These are phyloP conservation scores for Nigrospora sphaerica DNA, from an alignment of 2,329 filamentous ascomycete genomes.

Conservation along the genomic window DNA sequence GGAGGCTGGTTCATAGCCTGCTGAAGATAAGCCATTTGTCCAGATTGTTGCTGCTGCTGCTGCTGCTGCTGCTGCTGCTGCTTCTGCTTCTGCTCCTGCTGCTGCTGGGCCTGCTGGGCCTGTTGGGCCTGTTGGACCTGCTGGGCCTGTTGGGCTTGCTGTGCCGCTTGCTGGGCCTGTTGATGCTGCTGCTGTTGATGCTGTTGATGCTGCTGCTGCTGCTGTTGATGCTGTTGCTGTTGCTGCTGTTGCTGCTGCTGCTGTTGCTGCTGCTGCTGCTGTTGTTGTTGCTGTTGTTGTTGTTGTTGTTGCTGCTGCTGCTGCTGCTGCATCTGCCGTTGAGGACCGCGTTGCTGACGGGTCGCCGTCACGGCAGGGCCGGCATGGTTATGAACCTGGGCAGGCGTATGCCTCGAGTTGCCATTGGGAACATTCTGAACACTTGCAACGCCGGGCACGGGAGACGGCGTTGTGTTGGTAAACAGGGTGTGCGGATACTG, in stretches of 20 bases:
- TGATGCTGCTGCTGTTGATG: conserved; percentile 21
- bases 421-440: conserved; percentile 42
- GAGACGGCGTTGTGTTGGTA: conserved; percentile 37
- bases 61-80: conserved; percentile 6
- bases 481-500: conserved; percentile 48
- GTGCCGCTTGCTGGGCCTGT: conserved; percentile 16
- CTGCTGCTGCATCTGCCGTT: conserved; percentile 26
- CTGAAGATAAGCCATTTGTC: conserved; percentile 21
- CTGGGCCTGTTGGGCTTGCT: conserved; percentile 5
- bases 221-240: conserved; percentile 4
- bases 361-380: conserved; percentile 22
- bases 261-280: conserved; percentile 18
- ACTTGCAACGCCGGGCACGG: conserved; percentile 38
- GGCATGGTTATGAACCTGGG: conserved; percentile 38
- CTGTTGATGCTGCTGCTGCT: conserved; percentile 19
- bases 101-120: conserved; percentile 9
- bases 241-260: conserved; percentile 8
- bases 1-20: conserved; percentile 13
- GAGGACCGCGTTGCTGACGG: conserved; percentile 23
- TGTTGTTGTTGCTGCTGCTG: conserved; percentile 24
- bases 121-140: conserved; percentile 1
- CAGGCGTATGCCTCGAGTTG: conserved; percentile 35
- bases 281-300: conserved; percentile 17
- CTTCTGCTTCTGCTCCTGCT: conserved; percentile 6
- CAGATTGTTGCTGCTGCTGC: conserved; percentile 18